Evolutionary conservation across 192 early-diverging fungal genomes (phyloP), one percentile per base, ranked within the genome.

Genomic region (Linnemannia hyalina): DNA sequence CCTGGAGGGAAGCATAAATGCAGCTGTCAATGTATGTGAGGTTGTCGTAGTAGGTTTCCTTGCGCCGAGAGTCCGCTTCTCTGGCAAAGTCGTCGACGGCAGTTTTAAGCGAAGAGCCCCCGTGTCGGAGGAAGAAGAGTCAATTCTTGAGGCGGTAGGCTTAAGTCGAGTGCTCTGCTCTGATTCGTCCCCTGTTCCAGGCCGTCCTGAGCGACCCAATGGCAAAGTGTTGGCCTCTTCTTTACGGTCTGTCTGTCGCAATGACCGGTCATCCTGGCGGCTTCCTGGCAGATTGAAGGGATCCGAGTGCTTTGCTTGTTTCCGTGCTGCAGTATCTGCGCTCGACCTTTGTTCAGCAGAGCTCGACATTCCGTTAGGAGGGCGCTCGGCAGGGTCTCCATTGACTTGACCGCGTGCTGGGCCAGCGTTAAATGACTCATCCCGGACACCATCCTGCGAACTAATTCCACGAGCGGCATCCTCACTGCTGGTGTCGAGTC

Each of bases 11-110:
- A 72, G 76, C 73, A 76, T 76, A 7, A 70, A 46, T 36, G 46
- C 54, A 13, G 80, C n/a, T 36, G 81, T 15, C 16, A 32, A 40
- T 36, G 35, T 26, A 15, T 78, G 75, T 0, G 63, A 57, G 32
- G 26, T 40, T 15, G 47, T 55, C 15, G 60, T 29, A 3, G 57
- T 10, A 11, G 71, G 76, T 11, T n/a, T 78, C 15, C 77, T 60
- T 36, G 52, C 47, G 29, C 76, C 76, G 8, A 83, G 16, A 1
- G 60, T 83, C 6, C 82, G 82, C 68, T 78, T 83, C 29, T 83
- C 82, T 36, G 76, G 82, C 22, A 83, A 52, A 0, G 77, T 73
- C 11, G 42, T 70, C 16, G 72, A 49, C 18, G 20, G 18, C 5
- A 60, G 42, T 32, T 73, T 68, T 23, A 77, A 57, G 41, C 80